Evolutionary conservation across 768 basidiomycete species (phyloP).

Genomic region (Pleurotus djamor): DNA sequence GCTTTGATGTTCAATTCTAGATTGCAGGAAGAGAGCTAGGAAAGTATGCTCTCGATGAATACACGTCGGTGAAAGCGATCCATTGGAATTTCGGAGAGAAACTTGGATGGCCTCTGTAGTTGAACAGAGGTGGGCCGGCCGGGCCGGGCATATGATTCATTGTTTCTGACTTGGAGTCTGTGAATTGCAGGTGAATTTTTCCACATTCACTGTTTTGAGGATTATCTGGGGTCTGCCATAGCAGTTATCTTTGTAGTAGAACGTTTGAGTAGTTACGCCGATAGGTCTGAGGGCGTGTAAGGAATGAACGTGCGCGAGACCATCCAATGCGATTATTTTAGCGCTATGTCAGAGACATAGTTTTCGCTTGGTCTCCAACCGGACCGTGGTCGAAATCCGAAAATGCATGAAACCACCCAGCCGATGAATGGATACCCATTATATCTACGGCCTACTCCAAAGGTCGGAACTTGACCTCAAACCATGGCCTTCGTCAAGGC

Average conservation of each 20-base stretch:
- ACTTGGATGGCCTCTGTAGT: too few relatives aligned
- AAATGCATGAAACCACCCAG: neutral
- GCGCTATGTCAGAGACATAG: neutral
- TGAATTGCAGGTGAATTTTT: neutral
- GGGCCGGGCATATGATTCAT: neutral
- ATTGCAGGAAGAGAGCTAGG: conserved; percentile 48
- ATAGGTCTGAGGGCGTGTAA: too few relatives aligned
- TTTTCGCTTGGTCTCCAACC: neutral
- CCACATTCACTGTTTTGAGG: neutral
- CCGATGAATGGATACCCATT: neutral
- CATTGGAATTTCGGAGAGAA: too few relatives aligned
- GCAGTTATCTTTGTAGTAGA: neutral
- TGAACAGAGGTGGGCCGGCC: neutral
- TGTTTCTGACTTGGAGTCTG: neutral
- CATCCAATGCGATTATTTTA: too few relatives aligned
- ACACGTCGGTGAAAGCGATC: neutral
- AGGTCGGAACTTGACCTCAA: neutral
- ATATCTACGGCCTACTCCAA: too few relatives aligned
- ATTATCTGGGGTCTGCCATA: neutral
- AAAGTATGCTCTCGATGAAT: conserved; percentile 59
- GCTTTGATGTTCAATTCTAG: too few relatives aligned
- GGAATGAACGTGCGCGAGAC: neutral
- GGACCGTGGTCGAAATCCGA: neutral
- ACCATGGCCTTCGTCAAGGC: conserved; percentile 32
- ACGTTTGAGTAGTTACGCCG: too few relatives aligned